Evolutionary conservation across 1,284 basidiomycete species (phyloP), one percentile per base, ranked within the genome.

Genomic region (Somion occarium): DNA sequence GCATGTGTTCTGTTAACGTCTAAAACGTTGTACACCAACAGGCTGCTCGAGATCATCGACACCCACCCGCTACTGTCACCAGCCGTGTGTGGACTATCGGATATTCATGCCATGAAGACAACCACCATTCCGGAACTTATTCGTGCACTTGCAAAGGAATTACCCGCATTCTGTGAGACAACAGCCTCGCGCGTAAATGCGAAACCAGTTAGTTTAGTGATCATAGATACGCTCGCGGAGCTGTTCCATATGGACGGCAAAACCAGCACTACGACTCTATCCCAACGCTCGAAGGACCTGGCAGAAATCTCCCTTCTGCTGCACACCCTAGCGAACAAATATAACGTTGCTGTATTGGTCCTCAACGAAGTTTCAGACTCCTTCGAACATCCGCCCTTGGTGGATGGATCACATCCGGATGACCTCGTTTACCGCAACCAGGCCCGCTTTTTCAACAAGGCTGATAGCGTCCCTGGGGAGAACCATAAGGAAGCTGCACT

Each of bases 341-440:
- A 87, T 59, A 70, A 73, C 30, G 65, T 95, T 22, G 90, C 91
- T 0, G 73, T 96, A 26, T 70, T 96, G 23, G 83, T 95, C 37
- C 70, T 97, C 43, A 96, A 95, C 66, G 89, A 93, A 65, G 91
- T 94, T 2, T 75, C 82, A n/a, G 88, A 93, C 60, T 82, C 81
- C 5, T 84, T 92, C 54, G 68, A 79, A 25, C 69, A 66, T 15
- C 54, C 54, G n/a, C 19, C 20, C 3, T 3, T 11, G 38, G 55
- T 52, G 11, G 61, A 66, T 46, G 49, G 53, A 4, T 61, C 56
- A 56, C 44, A 54, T 38, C 60, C 59, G 0, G 67, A 65, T 24
- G 71, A 76, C 20, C 62, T 85, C 5, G 46, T 79, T 11, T 97
- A 95, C 65, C 74, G 78, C 2, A 79, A 82, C 24, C 93, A 96